Evolutionary conservation across 2,329 filamentous ascomycete genomes (phyloP), one percentile per base, ranked within the genome.

Genomic region (Ceratocystis cubensis): DNA sequence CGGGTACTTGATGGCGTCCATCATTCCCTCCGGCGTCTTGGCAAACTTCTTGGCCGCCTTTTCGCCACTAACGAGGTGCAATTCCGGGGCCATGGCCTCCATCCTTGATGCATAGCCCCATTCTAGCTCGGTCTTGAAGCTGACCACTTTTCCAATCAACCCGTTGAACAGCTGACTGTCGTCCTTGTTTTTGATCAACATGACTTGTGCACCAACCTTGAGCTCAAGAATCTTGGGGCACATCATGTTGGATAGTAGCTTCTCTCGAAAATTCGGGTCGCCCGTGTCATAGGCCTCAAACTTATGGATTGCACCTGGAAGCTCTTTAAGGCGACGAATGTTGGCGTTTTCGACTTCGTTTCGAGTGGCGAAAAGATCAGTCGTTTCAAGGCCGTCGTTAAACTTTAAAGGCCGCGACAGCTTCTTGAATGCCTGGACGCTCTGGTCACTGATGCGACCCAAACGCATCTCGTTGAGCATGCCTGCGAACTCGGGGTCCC

Each of bases 131-230:
- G 72, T 79, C 75, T 91, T 92, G 75, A 96, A 96, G 5, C 82
- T 84, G 13, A 87, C 81, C 3, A 99, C 88, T 69, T 88, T 92
- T 28, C 94, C 94, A 8, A 99, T 80, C 0, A 93, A 96, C 3
- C 94, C 94, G 73, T 99, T 99, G 71, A 97, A 94, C 0, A 99
- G 81, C 28, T 56, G 45, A 0, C 84, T 87, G 48, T 96, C 91
- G 73, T 99, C 94, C 77, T 97, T 87, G 72, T 99, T 99, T 76
- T 99, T 99, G 80, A 99, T 96, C n/a, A 99, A 80, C 94, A 99
- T 99, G 57, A 99, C 95, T 74, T 99, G 95, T 0, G 94, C 90
- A 8, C 91, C 90, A 69, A 94, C 87, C 75, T 96, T 97, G 37
- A 99, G 77, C 44, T 88, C 84, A 22, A 99, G 83, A 0, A 76